Percentiles rank a stretch among this genome's conserved stretches.
phyloP scores from a whole-genome alignment of 2,329 filamentous ascomycete species.

The Aspergillus sclerotialis region DNA sequence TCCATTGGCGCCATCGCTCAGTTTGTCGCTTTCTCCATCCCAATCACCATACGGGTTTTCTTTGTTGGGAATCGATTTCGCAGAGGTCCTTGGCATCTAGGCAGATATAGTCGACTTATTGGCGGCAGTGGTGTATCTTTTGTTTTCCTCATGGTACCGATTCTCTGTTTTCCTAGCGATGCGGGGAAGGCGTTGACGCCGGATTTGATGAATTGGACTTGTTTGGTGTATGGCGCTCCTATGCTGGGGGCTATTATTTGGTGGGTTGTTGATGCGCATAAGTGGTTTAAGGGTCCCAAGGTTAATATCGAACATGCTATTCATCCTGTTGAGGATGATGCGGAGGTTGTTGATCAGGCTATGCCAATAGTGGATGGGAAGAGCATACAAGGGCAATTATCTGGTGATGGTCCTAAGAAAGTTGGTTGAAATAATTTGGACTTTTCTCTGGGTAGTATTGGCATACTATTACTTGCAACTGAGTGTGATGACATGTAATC shows the following conservation, averaged over 20 bases:
- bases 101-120: conserved; percentile 50
- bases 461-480: no score
- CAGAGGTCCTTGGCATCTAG: conserved; percentile 62
- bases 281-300: conserved; percentile 66
- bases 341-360: conserved; percentile 18
- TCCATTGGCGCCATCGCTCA: conserved; percentile 63
- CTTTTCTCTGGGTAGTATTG: no score
- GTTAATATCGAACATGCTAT: conserved; percentile 55
- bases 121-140: conserved; percentile 53
- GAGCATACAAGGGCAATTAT: no score
- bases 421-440: no score
- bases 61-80: conserved; percentile 57
- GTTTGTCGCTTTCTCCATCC: conserved; percentile 48
- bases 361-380: no score
- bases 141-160: conserved; percentile 60
- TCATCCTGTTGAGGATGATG: conserved; percentile 17
- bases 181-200: conserved; percentile 48
- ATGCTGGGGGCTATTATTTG: conserved; percentile 55
- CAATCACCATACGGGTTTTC: conserved; percentile 38
- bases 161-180: conserved; percentile 57
- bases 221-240: conserved; percentile 57
- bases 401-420: no score
- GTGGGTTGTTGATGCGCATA: conserved; percentile 57
- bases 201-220: conserved; percentile 62
- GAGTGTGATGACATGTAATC: no score